Evolutionary conservation across 192 early-diverging fungal genomes (phyloP).

Genomic region (Coemansia reversa): DNA sequence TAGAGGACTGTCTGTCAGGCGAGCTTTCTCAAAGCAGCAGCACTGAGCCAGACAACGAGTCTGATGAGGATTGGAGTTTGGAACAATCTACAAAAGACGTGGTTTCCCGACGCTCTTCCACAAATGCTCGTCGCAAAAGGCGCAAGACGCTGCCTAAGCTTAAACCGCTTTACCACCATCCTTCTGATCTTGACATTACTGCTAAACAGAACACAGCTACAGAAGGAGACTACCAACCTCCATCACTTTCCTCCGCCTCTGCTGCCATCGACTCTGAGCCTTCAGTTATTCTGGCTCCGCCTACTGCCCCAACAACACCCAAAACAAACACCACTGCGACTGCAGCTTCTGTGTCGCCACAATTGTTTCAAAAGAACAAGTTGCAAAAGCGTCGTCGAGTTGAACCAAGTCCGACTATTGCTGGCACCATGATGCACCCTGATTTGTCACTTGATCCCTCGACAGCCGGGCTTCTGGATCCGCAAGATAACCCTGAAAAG

Average conservation of each 20-base stretch:
- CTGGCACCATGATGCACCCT: too few relatives aligned
- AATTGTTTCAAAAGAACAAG: neutral
- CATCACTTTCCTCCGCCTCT: neutral
- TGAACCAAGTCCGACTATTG: constrained; percentile 10
- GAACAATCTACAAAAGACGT: neutral
- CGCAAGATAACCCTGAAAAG: too few relatives aligned
- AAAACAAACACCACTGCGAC: constrained; percentile 4
- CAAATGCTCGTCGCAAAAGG: neutral
- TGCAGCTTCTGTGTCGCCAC: neutral
- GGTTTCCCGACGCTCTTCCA: neutral
- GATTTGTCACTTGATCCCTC: too few relatives aligned
- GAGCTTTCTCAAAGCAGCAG: constrained; percentile 21
- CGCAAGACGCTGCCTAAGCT: constrained; percentile 16
- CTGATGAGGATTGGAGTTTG: constrained; percentile 43
- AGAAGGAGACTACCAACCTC: neutral
- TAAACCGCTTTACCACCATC: neutral
- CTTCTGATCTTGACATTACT: too few relatives aligned
- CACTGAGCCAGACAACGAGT: constrained; percentile 42
- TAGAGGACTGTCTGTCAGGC: neutral
- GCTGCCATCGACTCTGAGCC: constrained; percentile 13
- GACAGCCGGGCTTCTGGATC: too few relatives aligned
- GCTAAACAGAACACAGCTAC: constrained; percentile 4
- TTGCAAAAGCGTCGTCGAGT: constrained; percentile 16
- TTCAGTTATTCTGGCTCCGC: constrained; percentile 22
- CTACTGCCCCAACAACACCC: neutral